phyloP scores from a whole-genome alignment of 495 filamentous ascomycete genomes.

The Penicillium lividum region DNA sequence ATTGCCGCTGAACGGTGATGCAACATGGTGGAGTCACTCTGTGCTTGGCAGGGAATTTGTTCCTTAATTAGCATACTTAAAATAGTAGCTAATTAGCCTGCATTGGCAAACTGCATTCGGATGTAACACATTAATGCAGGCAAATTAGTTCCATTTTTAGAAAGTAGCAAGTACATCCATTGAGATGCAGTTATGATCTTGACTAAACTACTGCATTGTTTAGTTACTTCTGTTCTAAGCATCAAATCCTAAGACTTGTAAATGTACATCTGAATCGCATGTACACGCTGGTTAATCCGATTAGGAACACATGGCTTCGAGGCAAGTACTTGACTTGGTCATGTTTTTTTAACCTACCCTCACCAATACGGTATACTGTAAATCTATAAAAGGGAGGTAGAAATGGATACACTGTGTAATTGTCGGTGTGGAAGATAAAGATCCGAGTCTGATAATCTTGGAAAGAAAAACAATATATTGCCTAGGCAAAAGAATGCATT shows the following conservation, averaged over 20 bases:
- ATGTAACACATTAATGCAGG: constrained; percentile 17
- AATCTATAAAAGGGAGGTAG: too few species aligned
- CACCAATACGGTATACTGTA: too few species aligned
- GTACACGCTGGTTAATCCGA: too few species aligned
- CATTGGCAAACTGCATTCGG: not conserved
- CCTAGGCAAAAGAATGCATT: constrained; percentile 11
- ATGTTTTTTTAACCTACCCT: too few species aligned
- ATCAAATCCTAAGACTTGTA: too few species aligned
- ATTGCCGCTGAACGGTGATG: constrained; percentile 24
- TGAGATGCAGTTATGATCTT: not conserved
- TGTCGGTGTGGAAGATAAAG: too few species aligned
- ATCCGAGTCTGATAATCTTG: not conserved
- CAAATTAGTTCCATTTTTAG: constrained; percentile 25
- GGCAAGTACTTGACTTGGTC: too few species aligned
- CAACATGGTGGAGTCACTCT: constrained; percentile 13
- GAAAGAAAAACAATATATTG: constrained; percentile 2
- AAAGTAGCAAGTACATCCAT: not conserved
- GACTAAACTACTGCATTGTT: not conserved
- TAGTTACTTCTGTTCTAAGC: too few species aligned
- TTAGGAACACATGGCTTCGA: too few species aligned
- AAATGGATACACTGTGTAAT: too few species aligned
- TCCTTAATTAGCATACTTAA: constrained; percentile 29
- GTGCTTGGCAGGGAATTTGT: constrained; percentile 10
- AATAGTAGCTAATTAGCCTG: constrained; percentile 31
- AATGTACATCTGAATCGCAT: too few species aligned